Percentiles rank a stretch among this genome's conserved stretches.
phyloP scores from a whole-genome alignment of 139 green algal species.

The Chlamydomonas sphaeroides region DNA sequence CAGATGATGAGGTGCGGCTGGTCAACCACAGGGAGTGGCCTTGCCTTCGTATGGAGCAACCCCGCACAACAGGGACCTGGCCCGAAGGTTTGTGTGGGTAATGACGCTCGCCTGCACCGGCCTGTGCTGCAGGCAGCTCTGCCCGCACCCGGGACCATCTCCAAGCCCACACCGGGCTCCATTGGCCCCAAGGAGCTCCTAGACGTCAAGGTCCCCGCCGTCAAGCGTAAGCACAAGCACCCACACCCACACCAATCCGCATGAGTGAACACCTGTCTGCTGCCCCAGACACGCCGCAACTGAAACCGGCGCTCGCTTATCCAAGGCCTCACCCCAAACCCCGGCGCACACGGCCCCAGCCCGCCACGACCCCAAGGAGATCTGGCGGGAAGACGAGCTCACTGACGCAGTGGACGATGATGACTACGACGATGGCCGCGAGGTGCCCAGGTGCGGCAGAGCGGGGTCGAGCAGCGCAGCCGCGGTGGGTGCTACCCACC shows the following conservation, averaged over 20 bases:
- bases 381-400: conserved; percentile 64
- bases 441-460: conserved; percentile 52
- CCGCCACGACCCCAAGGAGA: conserved; percentile 61
- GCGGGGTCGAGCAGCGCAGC: too few relatives aligned
- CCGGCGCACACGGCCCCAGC: conserved; percentile 20
- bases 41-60: too few relatives aligned
- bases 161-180: conserved; percentile 45
- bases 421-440: conserved; percentile 62
- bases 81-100: too few relatives aligned
- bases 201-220: conserved; percentile 58
- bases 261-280: too few relatives aligned
- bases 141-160: conserved; percentile 2
- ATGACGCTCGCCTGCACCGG: too few relatives aligned
- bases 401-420: conserved; percentile 58
- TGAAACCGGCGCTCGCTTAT: too few relatives aligned
- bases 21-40: too few relatives aligned
- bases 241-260: neutral
- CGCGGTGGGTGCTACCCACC: too few relatives aligned
- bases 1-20: conserved; percentile 33
- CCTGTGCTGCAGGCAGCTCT: neutral
- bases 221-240: conserved; percentile 40
- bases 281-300: too few relatives aligned
- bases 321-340: too few relatives aligned
- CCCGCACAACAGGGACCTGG: too few relatives aligned
- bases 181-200: conserved; percentile 66